Conservation (phyloP, 1,139 yeast genomes). For the Pneumocystis sp. region DNA sequence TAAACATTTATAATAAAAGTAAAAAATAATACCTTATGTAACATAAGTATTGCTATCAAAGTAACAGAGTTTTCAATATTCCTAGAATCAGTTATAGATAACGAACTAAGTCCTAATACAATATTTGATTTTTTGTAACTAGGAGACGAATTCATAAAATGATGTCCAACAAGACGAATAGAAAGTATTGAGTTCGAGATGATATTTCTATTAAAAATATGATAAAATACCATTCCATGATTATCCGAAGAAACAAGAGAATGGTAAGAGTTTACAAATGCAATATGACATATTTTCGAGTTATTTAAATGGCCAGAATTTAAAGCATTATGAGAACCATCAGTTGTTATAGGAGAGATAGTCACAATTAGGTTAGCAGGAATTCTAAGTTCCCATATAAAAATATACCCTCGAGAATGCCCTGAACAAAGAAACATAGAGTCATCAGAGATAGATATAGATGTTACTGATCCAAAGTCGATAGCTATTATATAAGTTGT, state of each 20-base stretch:
- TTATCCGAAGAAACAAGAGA: constrained; percentile 45
- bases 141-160: background rate
- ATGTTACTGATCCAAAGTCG: constrained; percentile 32
- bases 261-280: constrained; percentile 43
- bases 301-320: constrained; percentile 42
- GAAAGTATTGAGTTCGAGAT: constrained; percentile 39
- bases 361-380: constrained; percentile 13
- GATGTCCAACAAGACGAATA: constrained; percentile 38
- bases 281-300: constrained; percentile 34
- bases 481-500: constrained; percentile 13
- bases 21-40: constrained; percentile 19
- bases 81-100: constrained; percentile 41
- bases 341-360: constrained; percentile 24
- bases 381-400: constrained; percentile 30
- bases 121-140: background rate
- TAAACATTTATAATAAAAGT: background rate
- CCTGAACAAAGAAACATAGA: constrained; percentile 37
- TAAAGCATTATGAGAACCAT: constrained; percentile 21
- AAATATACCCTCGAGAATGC: constrained; percentile 32
- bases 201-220: constrained; percentile 42
- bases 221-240: constrained; percentile 45
- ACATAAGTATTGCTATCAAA: constrained; percentile 46
- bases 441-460: constrained; percentile 37
- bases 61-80: constrained; percentile 44
- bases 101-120: constrained; percentile 29